Percentiles rank a stretch among this genome's conserved stretches.
Conservation (phyloP, 495 filamentous ascomycete genomes). For the Letharia columbiana region DNA sequence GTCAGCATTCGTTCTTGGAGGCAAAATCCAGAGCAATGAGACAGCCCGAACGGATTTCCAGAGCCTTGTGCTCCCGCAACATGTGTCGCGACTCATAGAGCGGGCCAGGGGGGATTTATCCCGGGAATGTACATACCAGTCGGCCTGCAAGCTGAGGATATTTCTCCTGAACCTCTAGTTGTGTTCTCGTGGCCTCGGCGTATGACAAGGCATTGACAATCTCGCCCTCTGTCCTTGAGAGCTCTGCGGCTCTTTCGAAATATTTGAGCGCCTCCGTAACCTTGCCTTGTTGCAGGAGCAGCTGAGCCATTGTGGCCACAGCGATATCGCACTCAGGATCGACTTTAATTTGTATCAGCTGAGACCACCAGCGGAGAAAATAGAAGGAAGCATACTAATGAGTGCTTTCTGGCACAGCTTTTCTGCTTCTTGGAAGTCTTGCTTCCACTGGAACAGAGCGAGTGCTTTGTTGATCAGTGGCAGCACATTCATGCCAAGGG, state of each 20-base stretch:
- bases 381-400: slow-evolving; percentile 61
- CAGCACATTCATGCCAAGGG: slow-evolving; percentile 90
- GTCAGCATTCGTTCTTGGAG: background rate
- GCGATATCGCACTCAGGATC: slow-evolving; percentile 99
- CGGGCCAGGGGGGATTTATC: background rate
- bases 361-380: background rate
- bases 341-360: slow-evolving; percentile 45
- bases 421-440: slow-evolving; percentile 90
- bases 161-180: slow-evolving; percentile 95
- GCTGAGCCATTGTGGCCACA: slow-evolving; percentile 96
- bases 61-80: background rate
- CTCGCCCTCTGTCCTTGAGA: slow-evolving; percentile 92
- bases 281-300: slow-evolving; percentile 96
- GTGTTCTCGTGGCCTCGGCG: slow-evolving; percentile 92
- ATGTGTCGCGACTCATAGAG: background rate
- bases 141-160: slow-evolving; percentile 88
- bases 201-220: slow-evolving; percentile 95
- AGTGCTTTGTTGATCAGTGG: slow-evolving; percentile 98
- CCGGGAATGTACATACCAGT: slow-evolving; percentile 32
- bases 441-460: slow-evolving; percentile 95
- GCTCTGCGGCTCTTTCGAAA: slow-evolving; percentile 91
- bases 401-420: slow-evolving; percentile 94
- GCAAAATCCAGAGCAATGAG: background rate
- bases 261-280: slow-evolving; percentile 92
- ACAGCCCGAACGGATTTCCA: background rate